Base-by-base conservation (phyloP, 495 filamentous ascomycete species). In the Umbilicaria muhlenbergii region DNA sequence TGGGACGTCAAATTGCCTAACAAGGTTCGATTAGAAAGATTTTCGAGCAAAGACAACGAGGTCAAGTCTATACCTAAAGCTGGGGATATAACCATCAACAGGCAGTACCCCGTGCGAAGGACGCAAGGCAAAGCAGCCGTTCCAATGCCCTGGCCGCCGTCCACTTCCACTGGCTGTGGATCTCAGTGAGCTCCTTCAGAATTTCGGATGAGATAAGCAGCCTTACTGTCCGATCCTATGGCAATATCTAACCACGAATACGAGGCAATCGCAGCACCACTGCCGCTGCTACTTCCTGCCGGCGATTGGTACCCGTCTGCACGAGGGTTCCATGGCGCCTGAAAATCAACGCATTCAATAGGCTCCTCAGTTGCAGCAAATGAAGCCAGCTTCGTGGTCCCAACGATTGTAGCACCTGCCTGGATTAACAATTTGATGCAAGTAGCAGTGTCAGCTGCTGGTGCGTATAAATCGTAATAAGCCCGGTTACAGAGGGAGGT, bases 161-260 rank as follows among this genome's bases (percentile, higher is more conserved):
- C 19, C 31, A 32, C 44, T 47, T 24, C 44, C 43, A 37, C 11
- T 38, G 15, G 45, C 45, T 47, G 11, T 3, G 14, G n/a, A 21
- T 18, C 11, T 16, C 28, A 21, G 28, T 8, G n/a, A n/a, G n/a
- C n/a, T n/a, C n/a, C n/a, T n/a, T n/a, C n/a, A n/a, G n/a, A n/a
- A n/a, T n/a, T n/a, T n/a, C n/a, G n/a, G 24, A 15, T 12, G 7
- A 36, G 36, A 21, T 38, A 5, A 18, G 37, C n/a, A 33, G 31
- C 31, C 51, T 31, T 38, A 53, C 52, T 59, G 32, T 66, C 66
- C 16, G 55, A 53, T 1, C 70, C 71, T 17, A 73, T 51, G 11
- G 61, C 55, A 13, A 68, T 53, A 47, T 77, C 72, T 13, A 75
- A 50, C 70, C 70, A 77, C 1, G 58, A 55, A 48, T 75, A 77